Evolutionary conservation across 78 protist species (phyloP).

Genomic region (Planoprotostelium fungivorum): DNA sequence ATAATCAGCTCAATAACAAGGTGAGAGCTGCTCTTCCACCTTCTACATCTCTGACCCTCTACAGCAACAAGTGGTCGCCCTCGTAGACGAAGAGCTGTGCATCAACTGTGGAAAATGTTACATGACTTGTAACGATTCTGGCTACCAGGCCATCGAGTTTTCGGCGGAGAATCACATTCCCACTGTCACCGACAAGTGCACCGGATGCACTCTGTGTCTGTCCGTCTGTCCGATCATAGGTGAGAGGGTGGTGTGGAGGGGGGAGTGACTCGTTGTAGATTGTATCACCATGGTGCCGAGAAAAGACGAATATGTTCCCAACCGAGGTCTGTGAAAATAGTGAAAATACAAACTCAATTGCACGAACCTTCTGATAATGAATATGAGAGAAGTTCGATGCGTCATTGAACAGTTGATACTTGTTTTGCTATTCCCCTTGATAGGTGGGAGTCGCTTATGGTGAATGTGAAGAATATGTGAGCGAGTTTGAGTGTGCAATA

Average conservation of each 20-base stretch:
- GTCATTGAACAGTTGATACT: too few relatives aligned
- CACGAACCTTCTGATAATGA: too few relatives aligned
- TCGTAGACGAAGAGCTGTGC: constrained; percentile 88
- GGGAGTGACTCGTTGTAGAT: constrained; percentile 20
- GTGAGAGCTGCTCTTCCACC: neutral
- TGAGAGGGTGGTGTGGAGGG: neutral
- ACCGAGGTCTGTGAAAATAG: constrained; percentile 32
- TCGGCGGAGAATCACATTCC: constrained; percentile 87
- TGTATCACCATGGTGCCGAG: constrained; percentile 91
- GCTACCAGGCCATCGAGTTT: constrained; percentile 78
- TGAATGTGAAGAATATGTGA: too few relatives aligned
- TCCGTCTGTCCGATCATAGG: constrained; percentile 83
- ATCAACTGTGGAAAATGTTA: constrained; percentile 96
- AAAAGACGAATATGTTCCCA: constrained; percentile 17
- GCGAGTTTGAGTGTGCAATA: too few relatives aligned
- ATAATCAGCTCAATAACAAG: constrained; percentile 55
- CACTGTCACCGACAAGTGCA: constrained; percentile 79
- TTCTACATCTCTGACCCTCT: neutral
- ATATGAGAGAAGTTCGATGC: too few relatives aligned
- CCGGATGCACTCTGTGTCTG: constrained; percentile 89
- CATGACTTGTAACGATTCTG: constrained; percentile 90
- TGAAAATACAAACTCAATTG: neutral
- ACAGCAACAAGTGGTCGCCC: constrained; percentile 86
- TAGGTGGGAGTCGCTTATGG: too few relatives aligned
- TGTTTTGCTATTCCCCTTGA: too few relatives aligned